Evolutionary conservation across 108 stramenopile genomes (phyloP).

Genomic region (Skeletonema costatum): DNA sequence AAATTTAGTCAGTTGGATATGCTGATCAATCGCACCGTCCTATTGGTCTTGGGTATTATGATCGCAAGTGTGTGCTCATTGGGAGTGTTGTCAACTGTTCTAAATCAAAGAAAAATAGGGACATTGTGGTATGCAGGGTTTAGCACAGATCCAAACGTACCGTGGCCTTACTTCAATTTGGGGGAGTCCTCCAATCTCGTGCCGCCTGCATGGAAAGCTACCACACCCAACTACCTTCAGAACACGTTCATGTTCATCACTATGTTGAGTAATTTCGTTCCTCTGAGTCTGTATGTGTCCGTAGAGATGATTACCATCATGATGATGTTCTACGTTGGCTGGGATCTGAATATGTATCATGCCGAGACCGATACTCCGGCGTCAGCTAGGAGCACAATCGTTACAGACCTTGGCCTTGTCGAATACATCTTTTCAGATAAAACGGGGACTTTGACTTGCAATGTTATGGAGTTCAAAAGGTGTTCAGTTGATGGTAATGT

Average conservation of each 20-base stretch:
- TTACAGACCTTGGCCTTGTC: constrained; percentile 94
- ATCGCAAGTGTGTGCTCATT: constrained; percentile 56
- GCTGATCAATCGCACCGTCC: constrained; percentile 78
- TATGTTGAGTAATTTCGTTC: constrained; percentile 88
- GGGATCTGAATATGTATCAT: constrained; percentile 92
- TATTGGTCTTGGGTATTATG: constrained; percentile 88
- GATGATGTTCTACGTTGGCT: constrained; percentile 76
- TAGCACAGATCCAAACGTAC: constrained; percentile 48
- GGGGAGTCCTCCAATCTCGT: constrained; percentile 7
- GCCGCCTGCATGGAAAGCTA: constrained; percentile 60
- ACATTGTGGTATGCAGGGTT: constrained; percentile 68
- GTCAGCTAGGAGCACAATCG: constrained; percentile 78
- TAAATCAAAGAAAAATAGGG: constrained; percentile 46
- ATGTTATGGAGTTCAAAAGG: constrained; percentile 97
- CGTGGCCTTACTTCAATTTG: constrained; percentile 80
- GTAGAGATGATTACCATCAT: constrained; percentile 78
- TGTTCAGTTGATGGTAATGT: constrained; percentile 88
- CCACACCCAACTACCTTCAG: constrained; percentile 67
- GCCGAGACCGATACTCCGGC: constrained; percentile 87
- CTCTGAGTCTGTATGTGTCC: constrained; percentile 90
- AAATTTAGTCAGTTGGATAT: constrained; percentile 92
- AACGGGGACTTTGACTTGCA: constrained; percentile 97
- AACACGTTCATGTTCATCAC: constrained; percentile 80
- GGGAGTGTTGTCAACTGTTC: constrained; percentile 41
- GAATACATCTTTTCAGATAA: constrained; percentile 96